A percentile compares a stretch with the other conserved stretches of the same genome.
phyloP scores from a whole-genome alignment of 305 asterid species.

The Plantago coronopus region DNA sequence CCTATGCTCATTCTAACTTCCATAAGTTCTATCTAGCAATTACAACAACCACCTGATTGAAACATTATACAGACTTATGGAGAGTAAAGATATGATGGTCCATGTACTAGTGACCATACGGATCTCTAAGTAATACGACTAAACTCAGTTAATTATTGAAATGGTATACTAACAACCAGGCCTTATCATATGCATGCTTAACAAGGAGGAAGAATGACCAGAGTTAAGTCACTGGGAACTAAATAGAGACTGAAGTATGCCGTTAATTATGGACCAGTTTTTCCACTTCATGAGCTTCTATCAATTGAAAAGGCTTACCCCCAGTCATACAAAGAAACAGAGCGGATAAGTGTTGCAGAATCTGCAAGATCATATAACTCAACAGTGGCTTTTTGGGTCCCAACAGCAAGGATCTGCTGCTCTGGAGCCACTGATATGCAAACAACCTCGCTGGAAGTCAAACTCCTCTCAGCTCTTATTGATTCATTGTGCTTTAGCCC shows the following conservation, averaged over 20 bases:
- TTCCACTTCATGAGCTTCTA: constrained; percentile 25
- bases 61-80: constrained; percentile 9
- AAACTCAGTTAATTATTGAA: background rate
- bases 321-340: constrained; percentile 90
- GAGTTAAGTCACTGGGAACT: constrained; percentile 18
- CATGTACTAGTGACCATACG: constrained; percentile 3
- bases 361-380: constrained; percentile 88
- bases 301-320: constrained; percentile 59
- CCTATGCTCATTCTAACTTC: constrained; percentile 10
- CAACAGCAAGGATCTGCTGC: constrained; percentile 95
- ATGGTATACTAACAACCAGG: background rate
- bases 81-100: constrained; percentile 1
- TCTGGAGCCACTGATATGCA: constrained; percentile 87
- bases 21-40: no score
- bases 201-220: constrained; percentile 12
- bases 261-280: constrained; percentile 17
- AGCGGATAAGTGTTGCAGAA: constrained; percentile 65
- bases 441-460: constrained; percentile 76
- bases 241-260: constrained; percentile 15
- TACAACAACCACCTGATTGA: constrained; percentile 5
- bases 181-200: constrained; percentile 4
- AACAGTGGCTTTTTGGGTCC: constrained; percentile 75
- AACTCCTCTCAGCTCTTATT: constrained; percentile 58
- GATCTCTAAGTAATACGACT: background rate
- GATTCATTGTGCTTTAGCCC: constrained; percentile 72